These are phyloP conservation scores for Mortierella hygrophila DNA, from an alignment of 192 early-diverging fungal species.

Conservation along the genomic window DNA sequence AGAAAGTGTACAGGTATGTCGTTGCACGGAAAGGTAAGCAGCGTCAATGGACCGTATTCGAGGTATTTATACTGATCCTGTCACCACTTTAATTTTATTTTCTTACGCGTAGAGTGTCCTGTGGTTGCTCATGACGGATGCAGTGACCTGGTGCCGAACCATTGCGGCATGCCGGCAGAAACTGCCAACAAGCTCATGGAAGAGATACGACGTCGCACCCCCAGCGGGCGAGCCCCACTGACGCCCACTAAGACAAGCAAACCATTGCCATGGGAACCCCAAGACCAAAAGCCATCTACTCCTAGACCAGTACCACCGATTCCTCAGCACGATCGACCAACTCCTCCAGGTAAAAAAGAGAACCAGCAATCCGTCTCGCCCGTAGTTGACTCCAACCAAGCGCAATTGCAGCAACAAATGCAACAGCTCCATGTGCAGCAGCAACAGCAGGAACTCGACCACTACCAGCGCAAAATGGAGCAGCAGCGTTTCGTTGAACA, in stretches of 20 bases:
- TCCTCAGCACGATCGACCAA: constrained; percentile 21
- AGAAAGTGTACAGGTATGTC: constrained; percentile 65
- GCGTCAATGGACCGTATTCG: background rate
- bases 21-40: background rate
- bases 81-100: background rate
- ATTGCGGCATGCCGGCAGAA: constrained; percentile 90
- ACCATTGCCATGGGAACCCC: constrained; percentile 29
- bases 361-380: background rate
- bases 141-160: constrained; percentile 87
- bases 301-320: constrained; percentile 14
- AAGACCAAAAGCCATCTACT: constrained; percentile 30
- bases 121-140: constrained; percentile 88
- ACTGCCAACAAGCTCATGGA: constrained; percentile 88
- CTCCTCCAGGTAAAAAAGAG: constrained; percentile 11
- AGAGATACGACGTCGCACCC: constrained; percentile 77
- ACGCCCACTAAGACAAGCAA: constrained; percentile 34
- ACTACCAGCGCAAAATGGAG: constrained; percentile 46
- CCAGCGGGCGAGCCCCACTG: constrained; percentile 24
- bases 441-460: constrained; percentile 35
- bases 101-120: constrained; percentile 77
- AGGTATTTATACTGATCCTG: background rate
- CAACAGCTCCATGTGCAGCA: constrained; percentile 50
- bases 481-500: constrained; percentile 54
- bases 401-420: constrained; percentile 36
- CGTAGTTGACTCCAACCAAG: constrained; percentile 40